Percentiles rank a stretch among this genome's conserved stretches.
These are phyloP conservation scores for Zygosaccharomyces pseudobailii DNA, from an alignment of 1,139 yeast genomes.

Conservation along the genomic window DNA sequence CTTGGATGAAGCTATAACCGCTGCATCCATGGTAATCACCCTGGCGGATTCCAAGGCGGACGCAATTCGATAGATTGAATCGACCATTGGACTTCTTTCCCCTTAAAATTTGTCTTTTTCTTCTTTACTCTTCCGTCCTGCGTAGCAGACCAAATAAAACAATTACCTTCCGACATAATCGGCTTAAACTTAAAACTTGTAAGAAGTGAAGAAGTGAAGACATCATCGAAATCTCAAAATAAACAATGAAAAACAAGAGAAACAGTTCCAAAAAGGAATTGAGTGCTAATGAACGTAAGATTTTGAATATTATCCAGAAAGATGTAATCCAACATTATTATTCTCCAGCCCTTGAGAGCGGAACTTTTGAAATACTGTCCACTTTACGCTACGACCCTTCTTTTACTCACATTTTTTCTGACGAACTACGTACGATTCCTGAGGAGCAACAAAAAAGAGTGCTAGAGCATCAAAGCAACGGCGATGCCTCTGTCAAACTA, in stretches of 20 bases:
- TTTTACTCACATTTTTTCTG: constrained; percentile 24
- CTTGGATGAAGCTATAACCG: constrained; percentile 68
- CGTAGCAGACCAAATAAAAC: neutral
- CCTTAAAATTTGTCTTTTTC: neutral
- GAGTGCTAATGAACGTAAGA: constrained; percentile 13
- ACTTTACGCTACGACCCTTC: constrained; percentile 72
- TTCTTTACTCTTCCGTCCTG: neutral
- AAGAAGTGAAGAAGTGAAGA: neutral
- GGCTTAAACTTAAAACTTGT: neutral
- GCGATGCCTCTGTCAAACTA: neutral
- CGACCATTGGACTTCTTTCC: constrained; percentile 40
- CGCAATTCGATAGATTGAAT: constrained; percentile 47
- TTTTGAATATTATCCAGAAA: constrained; percentile 15
- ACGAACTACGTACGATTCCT: too few species aligned
- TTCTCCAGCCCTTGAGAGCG: constrained; percentile 10
- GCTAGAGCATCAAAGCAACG: neutral
- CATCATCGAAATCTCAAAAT: neutral
- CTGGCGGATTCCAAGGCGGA: constrained; percentile 74
- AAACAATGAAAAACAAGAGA: constrained; percentile 7
- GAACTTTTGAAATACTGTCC: constrained; percentile 52
- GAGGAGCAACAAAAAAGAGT: neutral
- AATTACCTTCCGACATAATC: neutral
- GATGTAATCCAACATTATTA: constrained; percentile 18
- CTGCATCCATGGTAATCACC: constrained; percentile 76
- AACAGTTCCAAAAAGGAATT: constrained; percentile 7